Percentiles rank a stretch among this genome's conserved stretches.
phyloP scores from a whole-genome alignment of 148 eudicot species.

The Persicaria maculosa region DNA sequence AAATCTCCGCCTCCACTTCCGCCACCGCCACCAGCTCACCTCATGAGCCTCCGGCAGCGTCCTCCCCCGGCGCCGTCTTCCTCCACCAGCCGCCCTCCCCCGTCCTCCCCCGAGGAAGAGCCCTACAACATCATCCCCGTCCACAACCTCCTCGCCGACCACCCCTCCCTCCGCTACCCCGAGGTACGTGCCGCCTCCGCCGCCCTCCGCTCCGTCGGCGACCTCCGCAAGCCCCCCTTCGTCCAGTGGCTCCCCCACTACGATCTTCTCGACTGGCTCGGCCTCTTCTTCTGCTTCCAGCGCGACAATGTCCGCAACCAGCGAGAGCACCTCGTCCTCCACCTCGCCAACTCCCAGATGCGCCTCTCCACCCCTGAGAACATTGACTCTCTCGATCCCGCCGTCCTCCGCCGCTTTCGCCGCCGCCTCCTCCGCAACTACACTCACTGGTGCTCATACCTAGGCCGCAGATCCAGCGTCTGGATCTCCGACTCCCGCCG shows the following conservation, averaged over 20 bases:
- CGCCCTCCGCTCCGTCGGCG: conserved; percentile 62
- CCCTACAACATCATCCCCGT: conserved; percentile 83
- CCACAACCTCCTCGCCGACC: conserved; percentile 87
- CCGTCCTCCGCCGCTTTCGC: conserved; percentile 65
- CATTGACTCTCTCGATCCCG: conserved; percentile 53
- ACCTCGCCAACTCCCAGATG: conserved; percentile 83
- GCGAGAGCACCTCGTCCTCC: conserved; percentile 81
- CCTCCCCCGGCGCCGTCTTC: background rate
- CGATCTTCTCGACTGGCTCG: conserved; percentile 95
- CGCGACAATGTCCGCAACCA: conserved; percentile 65
- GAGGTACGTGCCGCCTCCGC: conserved; percentile 91
- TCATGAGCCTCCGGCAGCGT: conserved; percentile 2
- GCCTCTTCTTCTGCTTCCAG: conserved; percentile 83
- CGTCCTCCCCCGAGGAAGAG: conserved; percentile 10
- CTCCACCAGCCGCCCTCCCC: background rate
- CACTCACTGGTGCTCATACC: conserved; percentile 69
- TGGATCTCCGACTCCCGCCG: conserved; percentile 15
- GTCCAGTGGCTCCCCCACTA: conserved; percentile 36
- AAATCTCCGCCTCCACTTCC: background rate
- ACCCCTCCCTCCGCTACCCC: conserved; percentile 87
- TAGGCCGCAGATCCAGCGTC: conserved; percentile 48
- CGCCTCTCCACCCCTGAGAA: conserved; percentile 59
- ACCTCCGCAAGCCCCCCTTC: conserved; percentile 75
- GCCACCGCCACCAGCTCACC: background rate
- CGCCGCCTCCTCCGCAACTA: conserved; percentile 54